These are phyloP conservation scores for Gossypium raimondii DNA, from an alignment of 345 rosid species.

Conservation along the genomic window DNA sequence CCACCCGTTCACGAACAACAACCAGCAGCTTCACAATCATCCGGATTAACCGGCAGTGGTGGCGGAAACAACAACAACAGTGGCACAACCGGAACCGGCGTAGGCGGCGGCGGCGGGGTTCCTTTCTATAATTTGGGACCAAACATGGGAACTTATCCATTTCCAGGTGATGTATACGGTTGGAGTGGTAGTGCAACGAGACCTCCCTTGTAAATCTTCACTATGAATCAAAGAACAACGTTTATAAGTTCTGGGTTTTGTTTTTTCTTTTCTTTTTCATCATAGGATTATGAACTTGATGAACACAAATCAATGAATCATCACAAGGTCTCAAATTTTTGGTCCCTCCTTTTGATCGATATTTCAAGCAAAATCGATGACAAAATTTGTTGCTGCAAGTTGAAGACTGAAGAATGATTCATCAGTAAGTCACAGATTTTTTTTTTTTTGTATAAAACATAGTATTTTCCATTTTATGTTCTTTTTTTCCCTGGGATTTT, in stretches of 20 bases:
- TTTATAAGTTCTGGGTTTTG: background rate
- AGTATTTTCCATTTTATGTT: background rate
- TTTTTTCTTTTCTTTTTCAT: background rate
- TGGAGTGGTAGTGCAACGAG: conserved; percentile 37
- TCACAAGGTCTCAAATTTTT: too few relatives aligned
- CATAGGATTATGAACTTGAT: background rate
- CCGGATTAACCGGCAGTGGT: conserved; percentile 31
- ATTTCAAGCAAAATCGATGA: background rate
- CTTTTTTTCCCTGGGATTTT: background rate
- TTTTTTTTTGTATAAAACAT: background rate
- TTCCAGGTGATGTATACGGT: conserved; percentile 47
- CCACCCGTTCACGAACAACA: conserved; percentile 19
- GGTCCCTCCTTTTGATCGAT: background rate
- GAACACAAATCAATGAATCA: too few relatives aligned
- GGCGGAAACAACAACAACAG: conserved; percentile 21
- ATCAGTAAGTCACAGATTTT: conserved; percentile 14
- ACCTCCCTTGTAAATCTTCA: conserved; percentile 42
- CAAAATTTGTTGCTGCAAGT: background rate
- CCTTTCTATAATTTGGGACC: conserved; percentile 54
- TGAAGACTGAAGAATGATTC: background rate
- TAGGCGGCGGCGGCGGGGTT: conserved; percentile 29
- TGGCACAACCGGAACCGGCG: conserved; percentile 8
- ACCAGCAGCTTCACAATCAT: conserved; percentile 32
- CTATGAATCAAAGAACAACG: background rate
- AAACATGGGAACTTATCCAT: conserved; percentile 44